Conservation (phyloP, 345 rosid species). For the Populus tremula region DNA sequence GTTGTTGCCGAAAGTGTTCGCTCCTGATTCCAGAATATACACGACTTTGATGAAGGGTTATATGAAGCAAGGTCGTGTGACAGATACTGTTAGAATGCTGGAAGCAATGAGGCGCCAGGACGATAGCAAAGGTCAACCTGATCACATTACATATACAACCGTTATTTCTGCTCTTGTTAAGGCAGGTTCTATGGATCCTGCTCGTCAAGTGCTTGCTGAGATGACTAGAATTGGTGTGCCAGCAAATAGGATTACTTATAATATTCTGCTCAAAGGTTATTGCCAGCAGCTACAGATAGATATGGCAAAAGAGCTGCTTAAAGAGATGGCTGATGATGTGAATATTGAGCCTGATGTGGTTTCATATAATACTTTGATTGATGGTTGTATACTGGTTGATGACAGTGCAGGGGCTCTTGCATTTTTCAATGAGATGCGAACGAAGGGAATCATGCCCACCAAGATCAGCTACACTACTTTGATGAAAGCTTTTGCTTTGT, state of each 20-base stretch:
- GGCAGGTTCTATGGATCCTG: constrained; percentile 76
- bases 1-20: constrained; percentile 55
- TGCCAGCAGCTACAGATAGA: constrained; percentile 77
- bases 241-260: constrained; percentile 79
- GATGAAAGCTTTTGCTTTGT: constrained; percentile 92
- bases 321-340: constrained; percentile 55
- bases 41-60: constrained; percentile 95
- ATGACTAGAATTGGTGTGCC: constrained; percentile 78
- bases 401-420: constrained; percentile 84
- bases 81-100: constrained; percentile 66
- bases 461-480: constrained; percentile 91
- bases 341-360: constrained; percentile 84
- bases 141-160: constrained; percentile 85
- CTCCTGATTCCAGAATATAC: constrained; percentile 77
- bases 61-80: constrained; percentile 75
- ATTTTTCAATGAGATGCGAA: constrained; percentile 84
- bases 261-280: constrained; percentile 86
- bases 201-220: constrained; percentile 72
- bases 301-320: constrained; percentile 67
- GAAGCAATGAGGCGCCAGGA: constrained; percentile 84
- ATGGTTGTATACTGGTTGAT: constrained; percentile 82
- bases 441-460: constrained; percentile 68
- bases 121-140: constrained; percentile 68
- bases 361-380: constrained; percentile 75
- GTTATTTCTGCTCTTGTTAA: constrained; percentile 83